Conservation (phyloP, 371 early-diverging fungal species). For the Nematocida displodere region DNA sequence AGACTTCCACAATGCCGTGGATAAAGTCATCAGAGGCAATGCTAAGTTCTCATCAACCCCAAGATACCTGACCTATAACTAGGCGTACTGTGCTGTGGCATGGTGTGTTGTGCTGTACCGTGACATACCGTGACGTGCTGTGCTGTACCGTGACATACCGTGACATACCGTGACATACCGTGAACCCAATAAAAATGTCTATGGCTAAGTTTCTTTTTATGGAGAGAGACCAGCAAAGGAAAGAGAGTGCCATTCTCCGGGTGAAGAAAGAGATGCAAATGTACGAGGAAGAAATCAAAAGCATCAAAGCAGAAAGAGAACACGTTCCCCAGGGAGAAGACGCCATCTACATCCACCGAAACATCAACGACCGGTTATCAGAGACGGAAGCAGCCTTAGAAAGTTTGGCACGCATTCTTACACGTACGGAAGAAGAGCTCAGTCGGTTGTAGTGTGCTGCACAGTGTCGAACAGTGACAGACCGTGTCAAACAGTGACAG, state of each 20-base stretch:
- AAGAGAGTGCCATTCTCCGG: not conserved
- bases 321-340: not conserved
- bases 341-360: not conserved
- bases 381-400: constrained; percentile 8
- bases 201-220: not conserved
- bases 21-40: constrained; percentile 97
- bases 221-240: not conserved
- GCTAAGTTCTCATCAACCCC: constrained; percentile 89
- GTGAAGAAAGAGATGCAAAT: constrained; percentile 14
- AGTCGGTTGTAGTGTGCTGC: no score
- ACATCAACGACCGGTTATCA: not conserved
- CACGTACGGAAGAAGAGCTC: not conserved
- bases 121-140: no score
- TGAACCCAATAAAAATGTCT: not conserved
- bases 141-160: no score
- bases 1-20: constrained; percentile 96
- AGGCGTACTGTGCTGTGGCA: no score
- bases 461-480: no score
- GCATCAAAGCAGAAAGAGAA: not conserved
- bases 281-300: constrained; percentile 15
- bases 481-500: no score
- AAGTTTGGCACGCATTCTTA: constrained; percentile 19
- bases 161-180: no score
- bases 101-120: not conserved
- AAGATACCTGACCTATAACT: constrained; percentile 70